Base-by-base conservation (phyloP, 768 basidiomycete genomes). In the Lentinus tigrinus region DNA sequence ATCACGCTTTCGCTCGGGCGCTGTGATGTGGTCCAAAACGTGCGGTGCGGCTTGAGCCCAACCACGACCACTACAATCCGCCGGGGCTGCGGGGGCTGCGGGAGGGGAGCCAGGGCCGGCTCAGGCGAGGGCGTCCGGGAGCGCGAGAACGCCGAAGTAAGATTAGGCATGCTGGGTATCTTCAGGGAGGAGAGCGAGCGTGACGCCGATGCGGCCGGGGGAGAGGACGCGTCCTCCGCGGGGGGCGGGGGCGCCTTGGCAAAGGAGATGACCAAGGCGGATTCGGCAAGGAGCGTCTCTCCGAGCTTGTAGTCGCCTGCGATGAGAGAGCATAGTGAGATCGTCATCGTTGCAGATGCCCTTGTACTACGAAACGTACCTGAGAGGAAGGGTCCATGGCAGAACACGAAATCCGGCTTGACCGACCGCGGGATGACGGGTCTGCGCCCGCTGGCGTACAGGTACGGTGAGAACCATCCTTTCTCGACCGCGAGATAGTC, bases 381-480 rank as follows among this genome's bases (percentile, higher is more conserved):
- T 66, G 73, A 71, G 34, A 86, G 72, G 72, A 87, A 87, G 8
- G 85, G 85, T 3, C 82, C 82, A 66, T 87, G 84, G 56, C 81
- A 85, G 64, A 87, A 87, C 11, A 85, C 70, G 9, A 87, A 72
- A 68, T 88, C 86, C 26, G 87, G 85, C 68, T 77, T 84, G 79
- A 87, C 81, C 23, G 77, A 76, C 39, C 85, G 75, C 1, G 82
- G 85, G 54, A 85, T 87, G 64, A 82, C 76, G 7, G 85, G 85
- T 47, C 85, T 70, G 10, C 82, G 77, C 3, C 76, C 77, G 56
- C 83, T 85, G 4, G 85, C 84, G 65, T 85, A 87, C 2, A 86
- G 73, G 65, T 86, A 85, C 0, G 85, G 85, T 13, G 79, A 82
- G 70, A 87, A 86, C 85, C 87, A 86, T 14, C 85, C 85, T 68